A percentile compares a stretch with the other conserved stretches of the same genome.
Evolutionary conservation across 345 rosid genomes (phyloP).

Genomic region (Eucalyptus urophylla): DNA sequence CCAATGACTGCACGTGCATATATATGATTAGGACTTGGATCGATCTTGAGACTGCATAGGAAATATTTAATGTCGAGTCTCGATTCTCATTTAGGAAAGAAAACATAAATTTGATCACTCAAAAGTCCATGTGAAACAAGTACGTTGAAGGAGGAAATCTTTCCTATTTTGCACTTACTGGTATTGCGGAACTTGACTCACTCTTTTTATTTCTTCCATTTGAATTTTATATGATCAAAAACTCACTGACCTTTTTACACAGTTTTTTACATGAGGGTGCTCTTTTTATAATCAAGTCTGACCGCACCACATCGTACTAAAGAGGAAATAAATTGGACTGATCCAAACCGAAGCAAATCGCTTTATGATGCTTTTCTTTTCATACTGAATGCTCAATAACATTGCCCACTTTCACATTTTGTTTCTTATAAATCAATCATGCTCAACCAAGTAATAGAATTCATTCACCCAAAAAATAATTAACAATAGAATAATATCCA

Average conservation of each 20-base stretch:
- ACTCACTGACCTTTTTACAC: background rate
- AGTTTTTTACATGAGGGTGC: background rate
- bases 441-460: background rate
- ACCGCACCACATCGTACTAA: background rate
- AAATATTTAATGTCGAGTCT: background rate
- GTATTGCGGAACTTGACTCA: background rate
- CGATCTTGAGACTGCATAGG: background rate
- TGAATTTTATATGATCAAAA: too few relatives aligned
- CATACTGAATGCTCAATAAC: too few relatives aligned
- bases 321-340: too few relatives aligned
- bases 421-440: too few relatives aligned
- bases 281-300: background rate
- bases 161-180: background rate
- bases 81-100: background rate
- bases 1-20: too few relatives aligned
- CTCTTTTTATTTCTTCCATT: background rate
- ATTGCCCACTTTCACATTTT: too few relatives aligned
- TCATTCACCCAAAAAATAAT: background rate
- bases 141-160: background rate
- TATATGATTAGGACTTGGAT: background rate
- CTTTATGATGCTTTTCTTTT: too few relatives aligned
- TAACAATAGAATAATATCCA: background rate
- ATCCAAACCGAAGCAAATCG: too few relatives aligned
- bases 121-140: too few relatives aligned
- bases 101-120: background rate